Base-by-base conservation (phyloP, 345 rosid genomes). In the Boechera divaricarpa region DNA sequence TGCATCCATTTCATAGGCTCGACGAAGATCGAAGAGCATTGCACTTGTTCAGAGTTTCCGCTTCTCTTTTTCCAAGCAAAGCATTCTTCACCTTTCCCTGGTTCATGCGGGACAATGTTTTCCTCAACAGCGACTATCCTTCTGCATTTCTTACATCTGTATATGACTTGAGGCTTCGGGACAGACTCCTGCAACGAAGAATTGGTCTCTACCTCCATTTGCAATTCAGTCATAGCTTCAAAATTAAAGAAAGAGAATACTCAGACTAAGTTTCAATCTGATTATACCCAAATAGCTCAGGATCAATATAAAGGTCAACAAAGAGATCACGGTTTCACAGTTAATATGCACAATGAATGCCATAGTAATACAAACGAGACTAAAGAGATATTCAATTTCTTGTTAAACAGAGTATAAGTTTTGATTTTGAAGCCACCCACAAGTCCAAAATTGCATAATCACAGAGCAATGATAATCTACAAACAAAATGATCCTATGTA, bases 1-100 rank as follows among this genome's bases (percentile, higher is more conserved):
- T 90, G 77, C 98, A 94, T 94, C 98, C 98, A 91, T 81, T 90
- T 91, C 94, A 94, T 83, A 65, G 98, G 96, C 83, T 90, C 96
- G 0, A 94, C 97, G 33, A 94, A 94, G 71, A 94, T 82, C 39
- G 96, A 91, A 70, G 91, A 85, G 82, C 94, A 91, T 70, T 85
- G 88, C 16, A 78, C 78, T 53, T 74, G 81, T 73, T 71, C 82
- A n/a, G 76, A 69, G 68, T 87, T 79, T 4, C 83, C 82, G 0
- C 84, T 85, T 80, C 96, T 84, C 87, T 82, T 94, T 71, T 85
- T 91, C 91, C 93, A 86, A 79, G 84, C 90, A 70, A 93, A 91
- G 73, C 86, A 83, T 76, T 87, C 78, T 63, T 90, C 90, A 7
- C 98, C 97, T 67, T 87, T 87, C 10, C 98, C 96, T 0, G 80